These are phyloP conservation scores for Penicillium expansum DNA, from an alignment of 2,329 filamentous ascomycete species.

Conservation along the genomic window DNA sequence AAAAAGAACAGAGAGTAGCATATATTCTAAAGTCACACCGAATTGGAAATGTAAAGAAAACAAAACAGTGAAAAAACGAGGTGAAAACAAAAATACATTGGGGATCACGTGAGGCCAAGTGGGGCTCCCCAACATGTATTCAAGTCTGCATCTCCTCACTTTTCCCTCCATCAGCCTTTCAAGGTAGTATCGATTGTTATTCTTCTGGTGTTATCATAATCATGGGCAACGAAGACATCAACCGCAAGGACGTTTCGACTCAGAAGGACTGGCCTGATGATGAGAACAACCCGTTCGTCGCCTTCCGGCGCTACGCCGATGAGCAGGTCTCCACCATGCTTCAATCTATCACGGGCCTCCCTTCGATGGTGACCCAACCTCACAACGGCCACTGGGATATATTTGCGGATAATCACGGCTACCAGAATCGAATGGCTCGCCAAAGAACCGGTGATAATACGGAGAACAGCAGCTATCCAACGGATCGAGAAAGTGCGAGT, in stretches of 20 bases:
- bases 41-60: background rate
- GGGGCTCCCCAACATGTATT: slow-evolving; percentile 36
- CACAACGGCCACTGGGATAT: slow-evolving; percentile 36
- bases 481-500: slow-evolving; percentile 6
- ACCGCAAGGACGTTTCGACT: slow-evolving; percentile 11
- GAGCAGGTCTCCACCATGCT: slow-evolving; percentile 56
- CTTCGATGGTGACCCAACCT: slow-evolving; percentile 36
- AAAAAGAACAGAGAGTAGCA: background rate
- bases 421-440: slow-evolving; percentile 21
- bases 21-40: background rate
- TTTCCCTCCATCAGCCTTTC: slow-evolving; percentile 7
- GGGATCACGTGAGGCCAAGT: slow-evolving; percentile 33
- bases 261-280: slow-evolving; percentile 29
- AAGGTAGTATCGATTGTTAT: slow-evolving; percentile 3
- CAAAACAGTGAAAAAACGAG: background rate
- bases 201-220: background rate
- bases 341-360: slow-evolving; percentile 51
- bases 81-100: slow-evolving; percentile 12
- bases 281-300: slow-evolving; percentile 55
- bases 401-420: slow-evolving; percentile 33
- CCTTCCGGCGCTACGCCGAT: slow-evolving; percentile 61
- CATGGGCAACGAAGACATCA: slow-evolving; percentile 28
- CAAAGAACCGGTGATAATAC: slow-evolving; percentile 15
- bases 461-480: slow-evolving; percentile 7
- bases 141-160: slow-evolving; percentile 12